A percentile compares a stretch with the other conserved stretches of the same genome.
These are phyloP conservation scores for Sarocladiaceae sp. DNA, from an alignment of 2,329 filamentous ascomycete genomes.

Conservation along the genomic window DNA sequence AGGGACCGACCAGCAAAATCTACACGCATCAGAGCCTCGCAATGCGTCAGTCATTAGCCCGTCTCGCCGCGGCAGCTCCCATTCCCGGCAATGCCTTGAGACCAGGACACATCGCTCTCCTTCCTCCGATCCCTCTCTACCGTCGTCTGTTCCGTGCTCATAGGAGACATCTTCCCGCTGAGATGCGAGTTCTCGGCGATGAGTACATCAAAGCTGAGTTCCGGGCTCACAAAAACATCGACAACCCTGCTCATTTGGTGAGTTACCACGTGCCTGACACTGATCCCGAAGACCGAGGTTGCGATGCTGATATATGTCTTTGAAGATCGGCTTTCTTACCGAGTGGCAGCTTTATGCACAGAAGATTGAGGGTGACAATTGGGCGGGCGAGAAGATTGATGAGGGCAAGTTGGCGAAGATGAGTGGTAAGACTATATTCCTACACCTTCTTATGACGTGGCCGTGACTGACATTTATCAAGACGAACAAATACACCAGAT, in stretches of 20 bases:
- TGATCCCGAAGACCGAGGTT: background rate
- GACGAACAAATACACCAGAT: slow-evolving; percentile 92
- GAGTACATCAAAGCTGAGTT: slow-evolving; percentile 94
- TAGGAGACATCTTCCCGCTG: slow-evolving; percentile 67
- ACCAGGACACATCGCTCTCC: slow-evolving; percentile 56
- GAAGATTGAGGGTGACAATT: slow-evolving; percentile 79
- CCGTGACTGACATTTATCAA: slow-evolving; percentile 28
- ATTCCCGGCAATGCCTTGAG: slow-evolving; percentile 24
- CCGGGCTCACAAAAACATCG: slow-evolving; percentile 72
- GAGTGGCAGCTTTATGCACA: slow-evolving; percentile 98
- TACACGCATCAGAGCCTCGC: no score
- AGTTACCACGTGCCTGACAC: slow-evolving; percentile 21
- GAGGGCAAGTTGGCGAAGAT: slow-evolving; percentile 82
- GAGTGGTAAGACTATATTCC: slow-evolving; percentile 63
- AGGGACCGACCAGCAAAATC: no score
- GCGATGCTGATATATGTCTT: background rate
- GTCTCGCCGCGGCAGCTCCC: slow-evolving; percentile 33
- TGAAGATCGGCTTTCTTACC: slow-evolving; percentile 85
- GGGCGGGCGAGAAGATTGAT: slow-evolving; percentile 83
- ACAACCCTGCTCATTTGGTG: slow-evolving; percentile 91
- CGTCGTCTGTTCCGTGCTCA: slow-evolving; percentile 82
- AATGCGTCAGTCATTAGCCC: slow-evolving; percentile 24
- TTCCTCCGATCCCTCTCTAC: slow-evolving; percentile 88
- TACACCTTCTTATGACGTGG: background rate
- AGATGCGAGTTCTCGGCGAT: slow-evolving; percentile 81